Evolutionary conservation across 306 rosid genomes (phyloP).

Genomic region (Cicer pinnatifidum): DNA sequence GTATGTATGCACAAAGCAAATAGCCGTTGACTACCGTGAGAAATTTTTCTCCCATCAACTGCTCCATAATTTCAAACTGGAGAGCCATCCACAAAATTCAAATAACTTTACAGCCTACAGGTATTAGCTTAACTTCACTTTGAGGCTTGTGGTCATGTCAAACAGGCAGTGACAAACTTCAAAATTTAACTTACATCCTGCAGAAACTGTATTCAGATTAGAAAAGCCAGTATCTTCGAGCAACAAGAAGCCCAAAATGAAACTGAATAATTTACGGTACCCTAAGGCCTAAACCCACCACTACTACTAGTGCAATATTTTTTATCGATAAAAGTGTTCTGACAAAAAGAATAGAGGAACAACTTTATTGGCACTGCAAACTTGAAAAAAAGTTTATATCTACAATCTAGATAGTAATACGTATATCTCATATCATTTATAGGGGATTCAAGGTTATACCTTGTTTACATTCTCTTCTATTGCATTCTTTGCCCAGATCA

Average conservation of each 20-base stretch:
- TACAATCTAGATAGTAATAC: constrained; percentile 9
- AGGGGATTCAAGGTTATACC: constrained; percentile 44
- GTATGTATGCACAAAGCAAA: constrained; percentile 19
- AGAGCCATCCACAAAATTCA: constrained; percentile 30
- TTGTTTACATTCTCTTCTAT: constrained; percentile 24
- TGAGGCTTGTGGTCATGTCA: constrained; percentile 37
- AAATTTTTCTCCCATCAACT: constrained; percentile 22
- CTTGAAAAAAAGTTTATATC: constrained; percentile 17
- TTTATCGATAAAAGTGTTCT: neutral
- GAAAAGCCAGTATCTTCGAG: constrained; percentile 24
- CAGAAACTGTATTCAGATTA: constrained; percentile 32
- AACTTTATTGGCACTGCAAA: neutral
- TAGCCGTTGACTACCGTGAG: constrained; percentile 25
- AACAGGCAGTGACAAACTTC: constrained; percentile 33
- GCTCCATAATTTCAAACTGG: constrained; percentile 12
- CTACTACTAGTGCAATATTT: neutral
- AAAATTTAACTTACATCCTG: constrained; percentile 41
- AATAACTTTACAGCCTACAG: constrained; percentile 1
- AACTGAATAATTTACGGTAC: constrained; percentile 9
- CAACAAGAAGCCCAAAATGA: neutral
- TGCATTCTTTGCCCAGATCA: constrained; percentile 25
- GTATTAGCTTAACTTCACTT: constrained; percentile 38
- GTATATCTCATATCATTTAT: neutral
- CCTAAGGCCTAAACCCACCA: constrained; percentile 21
- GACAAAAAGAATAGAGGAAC: neutral